These are phyloP conservation scores for Collybia mongolica DNA, from an alignment of 768 basidiomycete genomes.

Conservation along the genomic window DNA sequence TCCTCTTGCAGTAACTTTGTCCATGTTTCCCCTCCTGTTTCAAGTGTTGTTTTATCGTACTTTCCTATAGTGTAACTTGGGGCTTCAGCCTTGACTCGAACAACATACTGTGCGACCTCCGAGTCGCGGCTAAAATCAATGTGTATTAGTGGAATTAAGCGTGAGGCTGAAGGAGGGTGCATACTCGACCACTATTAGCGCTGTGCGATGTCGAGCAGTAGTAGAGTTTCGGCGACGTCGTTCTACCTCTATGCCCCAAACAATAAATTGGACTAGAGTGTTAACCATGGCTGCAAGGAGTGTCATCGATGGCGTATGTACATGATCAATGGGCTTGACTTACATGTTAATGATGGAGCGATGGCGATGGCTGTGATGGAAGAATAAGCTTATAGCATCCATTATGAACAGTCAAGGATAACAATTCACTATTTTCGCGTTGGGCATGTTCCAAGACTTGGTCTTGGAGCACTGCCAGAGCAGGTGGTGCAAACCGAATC, in stretches of 20 bases:
- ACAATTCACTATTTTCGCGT: constrained; percentile 33
- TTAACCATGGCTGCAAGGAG: constrained; percentile 21
- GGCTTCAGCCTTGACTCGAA: constrained; percentile 17
- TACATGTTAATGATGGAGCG: constrained; percentile 26
- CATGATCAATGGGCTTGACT: background rate
- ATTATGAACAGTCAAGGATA: background rate
- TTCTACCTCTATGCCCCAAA: constrained; percentile 27
- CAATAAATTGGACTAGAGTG: constrained; percentile 24
- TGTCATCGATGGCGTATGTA: background rate
- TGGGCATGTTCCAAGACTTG: constrained; percentile 29
- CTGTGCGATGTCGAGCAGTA: constrained; percentile 21
- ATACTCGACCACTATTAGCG: constrained; percentile 32
- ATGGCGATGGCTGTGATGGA: constrained; percentile 29
- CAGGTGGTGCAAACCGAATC: constrained; percentile 16
- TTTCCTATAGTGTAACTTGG: constrained; percentile 20
- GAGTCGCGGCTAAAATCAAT: constrained; percentile 17
- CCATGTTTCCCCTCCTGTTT: constrained; percentile 23
- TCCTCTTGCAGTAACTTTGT: constrained; percentile 24
- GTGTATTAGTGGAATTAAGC: background rate
- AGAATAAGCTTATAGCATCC: background rate
- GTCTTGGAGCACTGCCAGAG: constrained; percentile 18
- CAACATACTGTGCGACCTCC: constrained; percentile 16
- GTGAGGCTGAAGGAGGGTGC: constrained; percentile 1
- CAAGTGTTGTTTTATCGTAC: constrained; percentile 21
- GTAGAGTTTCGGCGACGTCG: constrained; percentile 13